phyloP scores from a whole-genome alignment of 2,329 filamentous ascomycete genomes.

The Penicillium sclerotiorum region DNA sequence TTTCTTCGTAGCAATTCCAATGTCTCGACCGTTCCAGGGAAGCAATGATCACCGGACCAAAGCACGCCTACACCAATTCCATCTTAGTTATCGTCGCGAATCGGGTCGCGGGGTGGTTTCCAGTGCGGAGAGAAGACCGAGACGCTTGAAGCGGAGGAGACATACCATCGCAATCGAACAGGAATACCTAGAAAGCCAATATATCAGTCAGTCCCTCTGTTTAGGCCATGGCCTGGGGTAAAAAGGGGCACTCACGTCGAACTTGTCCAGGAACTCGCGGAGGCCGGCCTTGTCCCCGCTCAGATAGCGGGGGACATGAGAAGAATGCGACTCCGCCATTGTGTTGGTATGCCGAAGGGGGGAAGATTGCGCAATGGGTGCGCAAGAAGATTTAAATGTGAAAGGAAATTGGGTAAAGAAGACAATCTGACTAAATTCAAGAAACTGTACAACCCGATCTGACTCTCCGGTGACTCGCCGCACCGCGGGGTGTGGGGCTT shows the following conservation, averaged over 20 bases:
- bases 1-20: slow-evolving; percentile 77
- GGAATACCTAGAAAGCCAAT: slow-evolving; percentile 67
- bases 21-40: slow-evolving; percentile 82
- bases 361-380: not conserved
- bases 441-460: slow-evolving; percentile 20
- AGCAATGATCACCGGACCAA: slow-evolving; percentile 93
- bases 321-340: slow-evolving; percentile 22
- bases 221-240: not conserved
- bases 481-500: slow-evolving; percentile 11
- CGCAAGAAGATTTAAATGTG: not conserved
- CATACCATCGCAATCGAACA: slow-evolving; percentile 96
- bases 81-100: slow-evolving; percentile 36
- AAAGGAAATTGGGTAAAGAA: not conserved
- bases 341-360: not conserved
- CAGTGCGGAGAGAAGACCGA: slow-evolving; percentile 8
- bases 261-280: slow-evolving; percentile 81
- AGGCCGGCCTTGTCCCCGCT: slow-evolving; percentile 78
- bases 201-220: slow-evolving; percentile 19
- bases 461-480: slow-evolving; percentile 25
- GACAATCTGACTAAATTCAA: not conserved
- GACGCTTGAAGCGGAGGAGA: slow-evolving; percentile 8
- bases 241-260: slow-evolving; percentile 70
- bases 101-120: not conserved
- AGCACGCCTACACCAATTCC: slow-evolving; percentile 70
- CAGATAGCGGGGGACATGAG: slow-evolving; percentile 59